phyloP scores from a whole-genome alignment of 2,329 filamentous ascomycete genomes.

The Stagonosporopsis tanaceti region DNA sequence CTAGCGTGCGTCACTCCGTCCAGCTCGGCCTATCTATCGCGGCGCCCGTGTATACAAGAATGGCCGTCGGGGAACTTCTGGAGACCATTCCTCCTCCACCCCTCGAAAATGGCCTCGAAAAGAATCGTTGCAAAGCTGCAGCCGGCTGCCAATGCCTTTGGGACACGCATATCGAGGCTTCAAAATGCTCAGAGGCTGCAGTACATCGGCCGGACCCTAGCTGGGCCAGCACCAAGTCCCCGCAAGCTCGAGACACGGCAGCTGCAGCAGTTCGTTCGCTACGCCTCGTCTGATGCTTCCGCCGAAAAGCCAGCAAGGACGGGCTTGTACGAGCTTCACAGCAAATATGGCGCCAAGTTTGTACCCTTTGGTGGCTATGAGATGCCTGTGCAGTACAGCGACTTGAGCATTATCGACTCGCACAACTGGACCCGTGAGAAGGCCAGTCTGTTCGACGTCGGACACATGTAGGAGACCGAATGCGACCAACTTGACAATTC shows the following conservation, averaged over 20 bases:
- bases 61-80: slow-evolving; percentile 19
- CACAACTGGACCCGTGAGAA: slow-evolving; percentile 89
- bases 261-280: slow-evolving; percentile 31
- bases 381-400: slow-evolving; percentile 91
- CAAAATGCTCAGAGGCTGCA: slow-evolving; percentile 23
- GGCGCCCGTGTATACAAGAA: slow-evolving; percentile 22
- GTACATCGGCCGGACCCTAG: slow-evolving; percentile 24
- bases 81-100: slow-evolving; percentile 20
- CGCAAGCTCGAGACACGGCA: slow-evolving; percentile 30
- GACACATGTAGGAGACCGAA: slow-evolving; percentile 77
- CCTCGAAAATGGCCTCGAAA: slow-evolving; percentile 42
- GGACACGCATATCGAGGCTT: slow-evolving; percentile 20
- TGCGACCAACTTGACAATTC: slow-evolving; percentile 17
- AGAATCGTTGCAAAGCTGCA: slow-evolving; percentile 34
- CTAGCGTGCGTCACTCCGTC: neutral
- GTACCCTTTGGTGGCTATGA: slow-evolving; percentile 93
- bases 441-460: slow-evolving; percentile 93
- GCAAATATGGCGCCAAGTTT: slow-evolving; percentile 85
- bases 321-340: slow-evolving; percentile 79
- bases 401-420: slow-evolving; percentile 79
- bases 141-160: slow-evolving; percentile 38
- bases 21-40: neutral
- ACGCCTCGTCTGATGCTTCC: slow-evolving; percentile 39
- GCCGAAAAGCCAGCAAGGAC: slow-evolving; percentile 62
- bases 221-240: slow-evolving; percentile 34